A percentile compares a stretch with the other conserved stretches of the same genome.
These are phyloP conservation scores for Leccinum pallidistipes DNA, from an alignment of 1,284 basidiomycete genomes.

Conservation along the genomic window DNA sequence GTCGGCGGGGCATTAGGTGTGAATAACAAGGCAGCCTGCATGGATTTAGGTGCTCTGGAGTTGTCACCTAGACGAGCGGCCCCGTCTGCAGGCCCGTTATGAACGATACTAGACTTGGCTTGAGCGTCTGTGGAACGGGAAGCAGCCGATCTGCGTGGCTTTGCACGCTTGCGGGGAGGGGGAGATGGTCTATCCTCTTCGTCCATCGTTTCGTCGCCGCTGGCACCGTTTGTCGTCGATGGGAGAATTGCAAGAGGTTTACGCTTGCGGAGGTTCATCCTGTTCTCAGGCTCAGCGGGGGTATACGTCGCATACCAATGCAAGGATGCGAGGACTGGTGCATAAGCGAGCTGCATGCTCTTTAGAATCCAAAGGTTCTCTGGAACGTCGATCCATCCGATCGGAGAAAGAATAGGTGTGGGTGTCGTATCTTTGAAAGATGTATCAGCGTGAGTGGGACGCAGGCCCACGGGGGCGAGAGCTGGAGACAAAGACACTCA, in stretches of 20 bases:
- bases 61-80: constrained; percentile 6
- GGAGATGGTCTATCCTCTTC: constrained; percentile 32
- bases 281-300: constrained; percentile 31
- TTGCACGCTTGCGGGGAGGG: constrained; percentile 34
- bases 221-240: constrained; percentile 13
- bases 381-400: constrained; percentile 34
- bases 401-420: constrained; percentile 36
- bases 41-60: neutral
- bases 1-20: constrained; percentile 14
- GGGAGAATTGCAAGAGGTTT: constrained; percentile 28
- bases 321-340: constrained; percentile 21
- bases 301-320: constrained; percentile 34
- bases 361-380: constrained; percentile 37
- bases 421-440: constrained; percentile 27
- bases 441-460: neutral
- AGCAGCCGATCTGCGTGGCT: constrained; percentile 25
- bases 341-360: constrained; percentile 33
- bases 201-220: constrained; percentile 32
- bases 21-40: constrained; percentile 19
- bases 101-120: constrained; percentile 2
- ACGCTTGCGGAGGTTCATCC: constrained; percentile 35
- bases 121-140: constrained; percentile 12
- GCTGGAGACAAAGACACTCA: constrained; percentile 12
- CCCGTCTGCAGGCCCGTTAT: constrained; percentile 4
- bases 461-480: neutral